Conservation (phyloP, 129 eudicot genomes). For the Flaveria trinervia region DNA sequence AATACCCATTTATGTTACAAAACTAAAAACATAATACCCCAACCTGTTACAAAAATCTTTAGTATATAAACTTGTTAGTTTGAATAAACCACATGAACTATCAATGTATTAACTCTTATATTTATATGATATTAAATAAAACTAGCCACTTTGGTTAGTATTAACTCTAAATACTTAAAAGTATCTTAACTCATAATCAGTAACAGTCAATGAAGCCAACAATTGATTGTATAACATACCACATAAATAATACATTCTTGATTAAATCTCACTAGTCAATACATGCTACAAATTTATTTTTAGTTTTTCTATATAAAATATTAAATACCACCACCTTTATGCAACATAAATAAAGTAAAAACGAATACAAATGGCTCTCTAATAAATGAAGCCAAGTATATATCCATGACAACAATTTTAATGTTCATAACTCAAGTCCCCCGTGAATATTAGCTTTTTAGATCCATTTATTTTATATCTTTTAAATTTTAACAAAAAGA, state of each 20-base stretch:
- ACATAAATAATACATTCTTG: neutral
- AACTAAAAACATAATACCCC: too few relatives aligned
- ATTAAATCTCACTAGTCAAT: slow-evolving; percentile 6
- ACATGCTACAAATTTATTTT: neutral
- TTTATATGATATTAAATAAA: neutral
- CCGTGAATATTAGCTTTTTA: slow-evolving; percentile 32
- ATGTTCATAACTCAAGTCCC: slow-evolving; percentile 38
- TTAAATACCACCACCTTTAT: slow-evolving; percentile 5
- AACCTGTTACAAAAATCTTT: too few relatives aligned
- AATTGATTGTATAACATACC: neutral
- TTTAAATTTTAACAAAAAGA: slow-evolving; percentile 4
- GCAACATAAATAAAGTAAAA: neutral
- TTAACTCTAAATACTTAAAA: neutral
- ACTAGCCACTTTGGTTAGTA: neutral
- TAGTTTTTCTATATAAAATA: neutral
- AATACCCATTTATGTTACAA: too few relatives aligned
- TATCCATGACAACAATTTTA: slow-evolving; percentile 35
- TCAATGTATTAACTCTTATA: neutral
- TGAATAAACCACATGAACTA: too few relatives aligned
- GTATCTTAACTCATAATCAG: neutral
- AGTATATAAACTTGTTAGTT: too few relatives aligned
- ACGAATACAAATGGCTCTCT: slow-evolving; percentile 21
- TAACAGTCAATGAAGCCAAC: neutral
- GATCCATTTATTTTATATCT: neutral
- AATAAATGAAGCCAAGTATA: slow-evolving; percentile 36